Conservation (phyloP, 192 early-diverging fungal species). For the Coemansia sp. region DNA sequence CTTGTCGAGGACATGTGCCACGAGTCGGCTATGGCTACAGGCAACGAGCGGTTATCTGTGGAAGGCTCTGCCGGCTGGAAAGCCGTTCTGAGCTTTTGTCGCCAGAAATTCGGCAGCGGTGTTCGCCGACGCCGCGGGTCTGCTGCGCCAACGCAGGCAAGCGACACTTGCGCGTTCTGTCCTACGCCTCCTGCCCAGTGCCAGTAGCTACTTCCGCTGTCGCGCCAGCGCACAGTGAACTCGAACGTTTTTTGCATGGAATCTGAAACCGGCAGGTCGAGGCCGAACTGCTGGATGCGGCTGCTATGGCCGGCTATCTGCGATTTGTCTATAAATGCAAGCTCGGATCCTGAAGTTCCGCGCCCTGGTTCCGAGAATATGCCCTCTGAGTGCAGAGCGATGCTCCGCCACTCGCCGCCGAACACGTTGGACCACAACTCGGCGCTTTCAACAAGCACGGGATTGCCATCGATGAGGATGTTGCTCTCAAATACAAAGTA, state of each 20-base stretch:
- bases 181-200: conserved; percentile 26
- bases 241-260: conserved; percentile 19
- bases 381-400: conserved; percentile 11
- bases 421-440: conserved; percentile 42
- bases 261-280: conserved; percentile 11
- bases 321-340: conserved; percentile 17
- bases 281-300: conserved; percentile 20
- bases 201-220: conserved; percentile 12
- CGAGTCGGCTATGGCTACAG: conserved; percentile 21
- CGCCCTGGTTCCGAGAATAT: background rate
- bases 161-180: conserved; percentile 30
- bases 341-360: conserved; percentile 7
- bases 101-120: conserved; percentile 24
- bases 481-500: conserved; percentile 20
- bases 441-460: background rate
- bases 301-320: conserved; percentile 8
- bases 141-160: conserved; percentile 3
- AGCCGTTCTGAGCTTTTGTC: conserved; percentile 19
- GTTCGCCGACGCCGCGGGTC: background rate
- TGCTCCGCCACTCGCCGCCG: conserved; percentile 18
- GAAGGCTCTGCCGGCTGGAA: background rate
- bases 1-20: conserved; percentile 21
- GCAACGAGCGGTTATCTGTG: background rate
- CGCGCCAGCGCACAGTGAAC: conserved; percentile 43
- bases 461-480: background rate